Conservation (phyloP, 2,329 filamentous ascomycete species). For the Fonsecaea multimorphosa region DNA sequence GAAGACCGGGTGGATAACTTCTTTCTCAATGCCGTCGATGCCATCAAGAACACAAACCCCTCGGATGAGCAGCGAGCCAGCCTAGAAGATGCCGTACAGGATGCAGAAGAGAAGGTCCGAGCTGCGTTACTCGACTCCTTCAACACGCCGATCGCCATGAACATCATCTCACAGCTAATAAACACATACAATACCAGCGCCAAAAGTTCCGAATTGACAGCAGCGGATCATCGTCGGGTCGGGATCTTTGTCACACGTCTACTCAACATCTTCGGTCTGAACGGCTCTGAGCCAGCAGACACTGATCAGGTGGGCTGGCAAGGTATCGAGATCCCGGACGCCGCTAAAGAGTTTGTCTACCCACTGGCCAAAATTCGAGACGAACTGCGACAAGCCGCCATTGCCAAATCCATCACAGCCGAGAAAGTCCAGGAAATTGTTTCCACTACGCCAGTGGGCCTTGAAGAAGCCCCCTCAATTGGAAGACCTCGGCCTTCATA, state of each 20-base stretch:
- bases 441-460: conserved; percentile 34
- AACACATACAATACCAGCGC: conserved; percentile 70
- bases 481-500: conserved; percentile 37
- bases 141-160: conserved; percentile 81
- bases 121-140: conserved; percentile 81
- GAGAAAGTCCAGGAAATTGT: conserved; percentile 50
- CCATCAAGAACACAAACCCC: conserved; percentile 61
- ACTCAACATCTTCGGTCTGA: conserved; percentile 80
- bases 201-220: conserved; percentile 54
- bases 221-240: conserved; percentile 58
- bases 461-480: conserved; percentile 37
- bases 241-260: conserved; percentile 83
- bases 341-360: conserved; percentile 66
- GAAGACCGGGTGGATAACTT: conserved; percentile 79
- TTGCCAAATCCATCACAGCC: conserved; percentile 51
- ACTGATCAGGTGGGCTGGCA: conserved; percentile 65
- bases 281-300: conserved; percentile 47
- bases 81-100: conserved; percentile 56
- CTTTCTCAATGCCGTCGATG: conserved; percentile 50
- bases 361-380: conserved; percentile 65
- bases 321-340: conserved; percentile 66
- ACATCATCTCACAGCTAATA: conserved; percentile 76
- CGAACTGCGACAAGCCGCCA: conserved; percentile 62
- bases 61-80: conserved; percentile 29
- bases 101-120: conserved; percentile 64